Evolutionary conservation across 1,139 yeast species (phyloP).

Genomic region (Schizosaccharomyces versatilis): DNA sequence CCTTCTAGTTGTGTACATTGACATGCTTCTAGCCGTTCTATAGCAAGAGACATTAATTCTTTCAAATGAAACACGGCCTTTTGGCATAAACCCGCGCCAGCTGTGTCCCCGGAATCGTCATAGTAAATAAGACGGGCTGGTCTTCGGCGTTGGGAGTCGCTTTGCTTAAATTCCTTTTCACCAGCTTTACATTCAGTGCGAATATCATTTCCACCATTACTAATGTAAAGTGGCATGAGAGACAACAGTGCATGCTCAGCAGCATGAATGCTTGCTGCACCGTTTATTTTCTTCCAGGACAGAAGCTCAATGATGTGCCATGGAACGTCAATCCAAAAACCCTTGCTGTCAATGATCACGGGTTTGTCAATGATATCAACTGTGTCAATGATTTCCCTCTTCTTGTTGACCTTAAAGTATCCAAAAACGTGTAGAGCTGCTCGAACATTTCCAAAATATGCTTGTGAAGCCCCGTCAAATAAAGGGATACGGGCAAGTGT

Average conservation of each 20-base stretch:
- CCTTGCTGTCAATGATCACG: slow-evolving; percentile 41
- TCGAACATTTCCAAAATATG: slow-evolving; percentile 47
- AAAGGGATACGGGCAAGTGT: slow-evolving; percentile 30
- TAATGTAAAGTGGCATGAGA: slow-evolving; percentile 13
- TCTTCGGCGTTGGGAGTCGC: slow-evolving; percentile 44
- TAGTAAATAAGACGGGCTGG: slow-evolving; percentile 73
- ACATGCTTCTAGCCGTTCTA: slow-evolving; percentile 38
- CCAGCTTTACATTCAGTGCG: slow-evolving; percentile 93
- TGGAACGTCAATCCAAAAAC: slow-evolving; percentile 83
- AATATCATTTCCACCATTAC: slow-evolving; percentile 49
- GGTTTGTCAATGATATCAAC: slow-evolving; percentile 88
- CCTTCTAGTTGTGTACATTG: slow-evolving; percentile 47
- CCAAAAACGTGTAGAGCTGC: slow-evolving; percentile 72
- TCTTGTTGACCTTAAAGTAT: slow-evolving; percentile 61
- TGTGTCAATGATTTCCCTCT: slow-evolving; percentile 63
- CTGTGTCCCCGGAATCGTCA: slow-evolving; percentile 55
- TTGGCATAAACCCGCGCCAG: slow-evolving; percentile 56
- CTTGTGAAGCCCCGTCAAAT: slow-evolving; percentile 5
- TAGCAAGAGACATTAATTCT: slow-evolving; percentile 37
- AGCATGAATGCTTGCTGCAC: slow-evolving; percentile 90
- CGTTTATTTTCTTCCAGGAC: slow-evolving; percentile 32
- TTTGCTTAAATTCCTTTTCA: slow-evolving; percentile 67
- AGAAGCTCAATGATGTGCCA: slow-evolving; percentile 35
- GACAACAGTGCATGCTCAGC: slow-evolving; percentile 51
- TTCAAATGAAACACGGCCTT: slow-evolving; percentile 63